Evolutionary conservation across 345 rosid species (phyloP), one percentile per base, ranked within the genome.

Genomic region (Sapria himalayana): DNA sequence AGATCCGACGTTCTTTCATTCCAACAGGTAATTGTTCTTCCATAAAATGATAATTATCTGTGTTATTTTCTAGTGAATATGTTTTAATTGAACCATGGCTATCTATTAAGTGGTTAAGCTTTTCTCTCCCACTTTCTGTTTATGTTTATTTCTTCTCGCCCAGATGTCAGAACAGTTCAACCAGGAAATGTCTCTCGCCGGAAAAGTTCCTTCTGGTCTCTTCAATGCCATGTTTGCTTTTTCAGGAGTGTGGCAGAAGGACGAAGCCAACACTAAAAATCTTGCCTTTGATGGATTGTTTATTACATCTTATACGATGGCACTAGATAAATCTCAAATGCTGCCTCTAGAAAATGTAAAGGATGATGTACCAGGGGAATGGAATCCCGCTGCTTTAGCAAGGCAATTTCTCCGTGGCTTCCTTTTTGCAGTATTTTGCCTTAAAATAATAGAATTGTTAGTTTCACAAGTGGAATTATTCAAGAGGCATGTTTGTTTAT

Each of bases 141-240:
- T 46, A 27, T 35, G 2, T 34, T 37, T 37, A 20, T 32, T 19
- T 22, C 19, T 27, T 42, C 50, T 37, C 53, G 21, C 33, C 3
- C 57, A 86, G 97, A 86, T 86, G 97, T 70, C 97, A 16, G 97
- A 81, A 74, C 93, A 81, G 55, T 81, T 86, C 64, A 86, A 86
- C 58, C 94, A 74, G 44, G 97, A 81, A 47, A 51, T 76, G 45
- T 76, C 92, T 50, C 45, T 78, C 56, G 72, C 78, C 27, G 97
- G 97, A 44, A 76, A 78, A 72, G 78, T 81, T 42, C 97, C 97
- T 1, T 81, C 94, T 0, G 97, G 97, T 44, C 73, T 70, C 45
- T 86, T 86, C 62, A 81, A 86, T 54, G 40, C 80, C 10, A 76
- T 78, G 97, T 86, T 78, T 54, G 93, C 78, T 19, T 86, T 73